Evolutionary conservation across 331 rosid genomes (phyloP).

Genomic region (Rosa hybrid): DNA sequence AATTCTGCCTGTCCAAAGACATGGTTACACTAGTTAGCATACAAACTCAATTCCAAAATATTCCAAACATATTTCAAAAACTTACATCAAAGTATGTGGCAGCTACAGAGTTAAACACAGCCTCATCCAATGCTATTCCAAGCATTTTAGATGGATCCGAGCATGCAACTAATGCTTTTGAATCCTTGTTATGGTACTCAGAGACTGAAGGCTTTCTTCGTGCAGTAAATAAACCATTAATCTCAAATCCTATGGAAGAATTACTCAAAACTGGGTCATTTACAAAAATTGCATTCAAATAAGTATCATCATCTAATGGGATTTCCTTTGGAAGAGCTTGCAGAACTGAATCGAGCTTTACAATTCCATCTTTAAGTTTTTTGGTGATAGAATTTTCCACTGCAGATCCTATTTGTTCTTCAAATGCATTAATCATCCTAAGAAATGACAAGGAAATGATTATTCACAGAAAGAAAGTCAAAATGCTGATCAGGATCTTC

Average conservation of each 20-base stretch:
- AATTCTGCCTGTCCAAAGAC: constrained; percentile 65
- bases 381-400: constrained; percentile 69
- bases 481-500: neutral
- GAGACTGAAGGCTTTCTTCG: constrained; percentile 31
- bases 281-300: constrained; percentile 70
- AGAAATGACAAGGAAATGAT: constrained; percentile 30
- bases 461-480: constrained; percentile 1
- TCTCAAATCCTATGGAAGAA: constrained; percentile 71
- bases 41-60: constrained; percentile 3
- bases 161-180: constrained; percentile 48
- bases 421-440: constrained; percentile 86
- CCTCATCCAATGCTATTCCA: constrained; percentile 78
- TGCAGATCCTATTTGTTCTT: constrained; percentile 66
- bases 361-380: constrained; percentile 67
- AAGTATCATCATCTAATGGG: constrained; percentile 61
- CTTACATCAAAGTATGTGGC: constrained; percentile 73
- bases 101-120: constrained; percentile 79
- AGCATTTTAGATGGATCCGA: constrained; percentile 75
- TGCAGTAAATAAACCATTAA: constrained; percentile 71
- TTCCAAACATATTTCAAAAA: neutral
- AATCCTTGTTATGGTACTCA: constrained; percentile 32
- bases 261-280: constrained; percentile 56
- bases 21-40: neutral
- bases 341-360: constrained; percentile 65
- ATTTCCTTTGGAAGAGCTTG: constrained; percentile 75